Evolutionary conservation across 2,329 filamentous ascomycete genomes (phyloP).

Genomic region (Plectosphaerella sp.): DNA sequence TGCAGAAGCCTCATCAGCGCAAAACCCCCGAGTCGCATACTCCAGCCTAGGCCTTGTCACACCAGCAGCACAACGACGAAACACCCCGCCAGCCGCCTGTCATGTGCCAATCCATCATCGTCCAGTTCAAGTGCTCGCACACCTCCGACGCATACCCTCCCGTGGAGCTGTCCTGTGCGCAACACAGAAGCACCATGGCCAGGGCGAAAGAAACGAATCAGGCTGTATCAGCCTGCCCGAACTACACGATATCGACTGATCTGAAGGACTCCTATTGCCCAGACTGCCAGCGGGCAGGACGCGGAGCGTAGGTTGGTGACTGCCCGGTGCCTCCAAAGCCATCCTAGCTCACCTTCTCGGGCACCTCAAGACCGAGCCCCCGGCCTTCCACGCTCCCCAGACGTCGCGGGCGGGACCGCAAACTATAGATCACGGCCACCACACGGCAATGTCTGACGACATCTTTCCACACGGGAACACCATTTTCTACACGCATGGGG

Average conservation of each 20-base stretch:
- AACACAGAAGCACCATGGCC: slow-evolving; percentile 2
- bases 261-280: slow-evolving; percentile 2
- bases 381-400: background rate
- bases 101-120: slow-evolving; percentile 1
- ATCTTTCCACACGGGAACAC: background rate
- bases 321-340: background rate
- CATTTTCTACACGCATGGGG: too few relatives aligned
- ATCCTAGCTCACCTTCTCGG: background rate
- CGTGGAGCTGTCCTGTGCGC: background rate
- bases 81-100: background rate
- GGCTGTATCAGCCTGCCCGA: background rate
- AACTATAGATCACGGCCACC: background rate
- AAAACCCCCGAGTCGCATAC: background rate
- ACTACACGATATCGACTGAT: background rate
- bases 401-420: background rate
- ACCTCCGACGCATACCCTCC: background rate
- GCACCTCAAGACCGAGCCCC: background rate
- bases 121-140: slow-evolving; percentile 6
- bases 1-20: background rate
- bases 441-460: background rate
- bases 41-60: background rate
- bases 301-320: slow-evolving; percentile 11
- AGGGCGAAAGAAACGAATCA: slow-evolving; percentile 2
- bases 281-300: slow-evolving; percentile 5
- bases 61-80: background rate